These are phyloP conservation scores for Pestalotiopsis sp. DNA, from an alignment of 2,329 filamentous ascomycete genomes.

Conservation along the genomic window DNA sequence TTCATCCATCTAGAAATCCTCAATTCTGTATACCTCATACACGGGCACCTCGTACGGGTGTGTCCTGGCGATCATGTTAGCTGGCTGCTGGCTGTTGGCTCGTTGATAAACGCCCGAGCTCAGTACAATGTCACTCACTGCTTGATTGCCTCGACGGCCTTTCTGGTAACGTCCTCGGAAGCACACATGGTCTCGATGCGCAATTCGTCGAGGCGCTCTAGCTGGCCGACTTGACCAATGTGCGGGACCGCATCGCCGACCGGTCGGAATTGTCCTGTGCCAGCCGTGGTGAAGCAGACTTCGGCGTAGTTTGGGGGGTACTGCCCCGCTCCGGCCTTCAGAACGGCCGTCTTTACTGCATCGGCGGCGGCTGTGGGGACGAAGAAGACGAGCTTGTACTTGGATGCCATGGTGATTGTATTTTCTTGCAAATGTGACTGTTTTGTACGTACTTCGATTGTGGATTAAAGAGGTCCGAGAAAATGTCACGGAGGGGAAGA, in stretches of 20 bases:
- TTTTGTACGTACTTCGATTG: too few relatives aligned
- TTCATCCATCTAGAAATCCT: neutral
- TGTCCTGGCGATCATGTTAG: conserved; percentile 29
- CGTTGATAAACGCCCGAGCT: neutral
- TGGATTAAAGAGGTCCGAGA: too few relatives aligned
- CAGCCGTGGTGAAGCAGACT: conserved; percentile 52
- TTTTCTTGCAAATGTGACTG: too few relatives aligned
- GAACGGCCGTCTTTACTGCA: conserved; percentile 58
- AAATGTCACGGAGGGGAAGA: too few relatives aligned
- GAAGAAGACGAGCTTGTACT: conserved; percentile 52
- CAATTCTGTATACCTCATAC: neutral
- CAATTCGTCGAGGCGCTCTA: conserved; percentile 63
- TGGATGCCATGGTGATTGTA: too few relatives aligned
- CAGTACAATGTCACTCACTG: conserved; percentile 46
- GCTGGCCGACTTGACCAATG: conserved; percentile 58
- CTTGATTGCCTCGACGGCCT: conserved; percentile 66
- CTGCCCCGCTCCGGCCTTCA: conserved; percentile 59
- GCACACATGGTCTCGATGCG: conserved; percentile 65
- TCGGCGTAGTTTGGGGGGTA: conserved; percentile 58
- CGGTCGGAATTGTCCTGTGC: conserved; percentile 68
- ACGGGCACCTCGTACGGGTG: conserved; percentile 46
- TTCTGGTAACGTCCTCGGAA: conserved; percentile 57
- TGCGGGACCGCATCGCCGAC: conserved; percentile 63
- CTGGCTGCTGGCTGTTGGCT: neutral
- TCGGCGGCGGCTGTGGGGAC: conserved; percentile 46